Percentiles rank a stretch among this genome's conserved stretches.
Conservation (phyloP, 2,329 filamentous ascomycete species). For the Fusarium torulosum region DNA sequence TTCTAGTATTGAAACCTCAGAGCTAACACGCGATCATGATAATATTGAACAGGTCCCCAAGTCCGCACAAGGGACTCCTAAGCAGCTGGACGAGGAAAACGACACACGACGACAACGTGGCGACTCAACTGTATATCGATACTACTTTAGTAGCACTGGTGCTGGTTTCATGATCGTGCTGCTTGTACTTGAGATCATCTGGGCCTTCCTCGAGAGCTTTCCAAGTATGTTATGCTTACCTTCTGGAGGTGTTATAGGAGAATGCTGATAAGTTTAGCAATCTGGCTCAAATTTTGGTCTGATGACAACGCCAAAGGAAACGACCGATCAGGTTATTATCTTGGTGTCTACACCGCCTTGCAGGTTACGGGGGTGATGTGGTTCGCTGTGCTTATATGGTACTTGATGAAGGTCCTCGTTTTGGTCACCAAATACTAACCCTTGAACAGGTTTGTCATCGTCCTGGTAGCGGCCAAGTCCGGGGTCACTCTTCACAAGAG, state of each 20-base stretch:
- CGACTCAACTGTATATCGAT: constrained; percentile 47
- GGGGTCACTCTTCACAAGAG: constrained; percentile 46
- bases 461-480: constrained; percentile 47
- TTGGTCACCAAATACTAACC: background rate
- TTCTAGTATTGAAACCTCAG: no score
- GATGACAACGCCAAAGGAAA: constrained; percentile 36
- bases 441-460: constrained; percentile 46
- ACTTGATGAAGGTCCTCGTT: background rate
- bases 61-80: constrained; percentile 17
- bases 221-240: constrained; percentile 42
- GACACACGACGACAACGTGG: constrained; percentile 49
- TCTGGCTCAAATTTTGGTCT: constrained; percentile 52
- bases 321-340: constrained; percentile 34
- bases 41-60: background rate
- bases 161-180: constrained; percentile 38
- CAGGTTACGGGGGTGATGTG: constrained; percentile 41
- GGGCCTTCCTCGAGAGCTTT: constrained; percentile 49
- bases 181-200: constrained; percentile 43
- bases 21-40: background rate
- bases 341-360: constrained; percentile 46
- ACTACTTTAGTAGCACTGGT: constrained; percentile 50
- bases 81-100: background rate
- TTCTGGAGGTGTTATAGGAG: no score
- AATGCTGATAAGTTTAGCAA: constrained; percentile 30
- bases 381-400: constrained; percentile 44